phyloP scores from a whole-genome alignment of 1,284 basidiomycete genomes.

The Cryptococcus jaspeensis region DNA sequence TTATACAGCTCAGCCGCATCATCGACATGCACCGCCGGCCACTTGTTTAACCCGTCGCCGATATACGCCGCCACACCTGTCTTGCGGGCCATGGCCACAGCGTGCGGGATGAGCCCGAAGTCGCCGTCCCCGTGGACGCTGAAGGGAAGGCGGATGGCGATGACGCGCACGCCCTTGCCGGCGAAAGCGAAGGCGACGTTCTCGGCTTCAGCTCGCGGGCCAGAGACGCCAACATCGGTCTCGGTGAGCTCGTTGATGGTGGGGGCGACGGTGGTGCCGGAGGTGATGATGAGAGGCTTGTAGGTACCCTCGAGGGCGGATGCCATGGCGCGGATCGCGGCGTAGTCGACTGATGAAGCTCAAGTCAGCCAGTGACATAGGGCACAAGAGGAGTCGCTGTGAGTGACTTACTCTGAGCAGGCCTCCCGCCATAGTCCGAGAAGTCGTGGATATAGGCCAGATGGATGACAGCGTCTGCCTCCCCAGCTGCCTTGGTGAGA shows the following conservation, averaged over 20 bases:
- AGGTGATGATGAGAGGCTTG: slow-evolving; percentile 26
- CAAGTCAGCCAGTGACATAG: background rate
- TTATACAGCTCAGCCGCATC: slow-evolving; percentile 31
- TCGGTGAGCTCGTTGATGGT: background rate
- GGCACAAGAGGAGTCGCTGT: too few relatives aligned
- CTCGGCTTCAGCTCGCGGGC: slow-evolving; percentile 13
- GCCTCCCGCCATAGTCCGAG: slow-evolving; percentile 4
- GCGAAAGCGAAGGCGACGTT: background rate
- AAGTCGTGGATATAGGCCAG: slow-evolving; percentile 32
- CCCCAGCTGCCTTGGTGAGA: slow-evolving; percentile 20
- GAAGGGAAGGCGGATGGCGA: slow-evolving; percentile 26
- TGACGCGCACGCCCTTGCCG: slow-evolving; percentile 15
- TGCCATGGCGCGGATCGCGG: slow-evolving; percentile 20
- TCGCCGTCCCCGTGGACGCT: slow-evolving; percentile 26
- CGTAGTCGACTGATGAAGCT: slow-evolving; percentile 6
- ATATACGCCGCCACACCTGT: slow-evolving; percentile 21
- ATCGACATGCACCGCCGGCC: slow-evolving; percentile 22
- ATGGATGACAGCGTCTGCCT: slow-evolving; percentile 37
- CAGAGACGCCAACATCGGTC: background rate
- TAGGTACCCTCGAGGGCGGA: slow-evolving; percentile 22
- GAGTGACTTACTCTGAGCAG: slow-evolving; percentile 11
- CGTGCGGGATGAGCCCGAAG: slow-evolving; percentile 15
- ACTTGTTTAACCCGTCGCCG: slow-evolving; percentile 16
- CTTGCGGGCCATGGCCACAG: slow-evolving; percentile 16
- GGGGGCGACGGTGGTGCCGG: slow-evolving; percentile 1